Evolutionary conservation across 1,139 yeast species (phyloP), one percentile per base, ranked within the genome.

Genomic region (Casaregolazyma suthepensis): DNA sequence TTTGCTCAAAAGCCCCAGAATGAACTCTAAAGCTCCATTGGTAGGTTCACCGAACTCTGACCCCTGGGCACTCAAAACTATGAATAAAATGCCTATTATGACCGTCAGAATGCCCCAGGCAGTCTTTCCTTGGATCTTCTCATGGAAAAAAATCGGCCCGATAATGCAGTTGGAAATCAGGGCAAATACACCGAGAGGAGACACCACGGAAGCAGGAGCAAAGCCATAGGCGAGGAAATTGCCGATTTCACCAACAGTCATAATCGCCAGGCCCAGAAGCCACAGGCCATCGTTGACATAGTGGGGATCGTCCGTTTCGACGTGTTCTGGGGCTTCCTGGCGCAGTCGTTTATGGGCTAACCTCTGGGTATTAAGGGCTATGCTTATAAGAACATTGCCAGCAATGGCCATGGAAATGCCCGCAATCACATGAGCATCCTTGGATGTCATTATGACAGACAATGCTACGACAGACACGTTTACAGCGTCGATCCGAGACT

Each of bases 131-230:
- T 69, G 59, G n/a, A 73, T 63, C 12, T 57, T 58, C 56, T 74
- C 77, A 48, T 73, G 69, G 56, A 75, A 75, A 31, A 75, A 60
- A 1, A 74, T 64, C 0, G 79, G 79, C 0, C 79, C 79, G 18
- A 76, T 66, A 20, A 75, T 64, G 50, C 76, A 71, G 57, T 76
- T 76, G 1, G 78, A 70, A 1, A 76, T 65, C 26, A 75, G 65
- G 1, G 79, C 75, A 44, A 75, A 71, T 3, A 75, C 78, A 4
- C 80, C 80, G 31, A 76, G 59, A 0, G 79, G 78, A 2, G 77
- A 72, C 17, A 76, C 78, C 3, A 74, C 65, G n/a, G 76, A 71
- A 4, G 76, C 75, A 1, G 77, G 76, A 0, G 77, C 75, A 47
- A 74, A 64, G 0, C 79, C 80, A 56, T 75, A 75, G 4, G 78